Percentiles rank a stretch among this genome's conserved stretches.
phyloP scores from a whole-genome alignment of 129 eudicot genomes.

The Lonicera japonica region DNA sequence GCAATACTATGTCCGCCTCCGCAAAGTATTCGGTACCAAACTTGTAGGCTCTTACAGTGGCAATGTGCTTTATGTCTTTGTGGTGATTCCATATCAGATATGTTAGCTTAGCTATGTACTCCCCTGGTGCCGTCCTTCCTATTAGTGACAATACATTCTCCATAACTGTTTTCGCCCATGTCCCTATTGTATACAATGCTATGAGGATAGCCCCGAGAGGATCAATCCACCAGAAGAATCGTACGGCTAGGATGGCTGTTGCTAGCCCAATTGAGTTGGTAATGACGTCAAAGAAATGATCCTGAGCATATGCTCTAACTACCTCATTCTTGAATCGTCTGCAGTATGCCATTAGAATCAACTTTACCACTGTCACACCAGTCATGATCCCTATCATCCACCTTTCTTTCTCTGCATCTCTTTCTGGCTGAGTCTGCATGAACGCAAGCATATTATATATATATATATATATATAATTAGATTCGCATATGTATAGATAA shows the following conservation, averaged over 20 bases:
- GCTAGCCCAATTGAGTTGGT: constrained; percentile 82
- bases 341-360: constrained; percentile 69
- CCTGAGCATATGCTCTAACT: constrained; percentile 87
- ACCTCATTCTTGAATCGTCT: constrained; percentile 73
- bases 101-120: constrained; percentile 69
- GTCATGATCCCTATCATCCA: constrained; percentile 93
- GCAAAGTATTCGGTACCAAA: constrained; percentile 86
- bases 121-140: constrained; percentile 94
- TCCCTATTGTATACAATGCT: constrained; percentile 71
- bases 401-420: constrained; percentile 45
- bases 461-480: too few species aligned
- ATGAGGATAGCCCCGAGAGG: constrained; percentile 82
- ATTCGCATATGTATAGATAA: neutral
- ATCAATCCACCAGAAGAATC: constrained; percentile 89
- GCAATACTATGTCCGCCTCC: constrained; percentile 88
- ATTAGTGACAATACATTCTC: constrained; percentile 80
- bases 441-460: neutral
- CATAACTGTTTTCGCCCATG: constrained; percentile 72
- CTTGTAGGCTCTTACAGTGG: constrained; percentile 86
- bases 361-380: constrained; percentile 59
- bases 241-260: constrained; percentile 71
- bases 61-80: constrained; percentile 75
- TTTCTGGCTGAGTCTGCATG: constrained; percentile 39
- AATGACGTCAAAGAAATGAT: constrained; percentile 81
- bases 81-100: constrained; percentile 96